Conservation (phyloP, 2,329 filamentous ascomycete species). For the Neofusicoccum umdonicola region DNA sequence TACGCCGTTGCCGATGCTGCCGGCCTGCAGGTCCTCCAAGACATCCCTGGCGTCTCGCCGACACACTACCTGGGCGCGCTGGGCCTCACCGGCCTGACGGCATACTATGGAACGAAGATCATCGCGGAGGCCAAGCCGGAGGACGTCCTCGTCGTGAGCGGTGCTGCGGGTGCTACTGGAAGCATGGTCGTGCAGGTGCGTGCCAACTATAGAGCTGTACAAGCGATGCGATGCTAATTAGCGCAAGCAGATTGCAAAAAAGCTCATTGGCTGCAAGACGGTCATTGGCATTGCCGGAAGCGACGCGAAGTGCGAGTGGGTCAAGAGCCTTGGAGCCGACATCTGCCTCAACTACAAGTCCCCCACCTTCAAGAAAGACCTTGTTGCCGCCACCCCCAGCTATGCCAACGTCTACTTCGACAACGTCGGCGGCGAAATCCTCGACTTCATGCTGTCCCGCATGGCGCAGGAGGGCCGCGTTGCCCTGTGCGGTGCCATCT, state of each 20-base stretch:
- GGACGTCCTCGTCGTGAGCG: slow-evolving; percentile 74
- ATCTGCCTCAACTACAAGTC: slow-evolving; percentile 56
- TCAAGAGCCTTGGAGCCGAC: slow-evolving; percentile 53
- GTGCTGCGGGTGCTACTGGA: slow-evolving; percentile 75
- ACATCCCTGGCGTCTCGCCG: slow-evolving; percentile 1
- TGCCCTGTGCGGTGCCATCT: slow-evolving; percentile 45
- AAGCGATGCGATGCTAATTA: background rate
- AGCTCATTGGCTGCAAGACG: slow-evolving; percentile 46
- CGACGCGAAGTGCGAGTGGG: slow-evolving; percentile 53
- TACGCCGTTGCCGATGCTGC: slow-evolving; percentile 53
- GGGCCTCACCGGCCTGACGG: slow-evolving; percentile 70
- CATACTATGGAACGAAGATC: slow-evolving; percentile 71
- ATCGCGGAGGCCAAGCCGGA: slow-evolving; percentile 66
- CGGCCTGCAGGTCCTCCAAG: background rate
- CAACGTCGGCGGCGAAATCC: slow-evolving; percentile 50
- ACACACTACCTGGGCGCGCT: slow-evolving; percentile 33
- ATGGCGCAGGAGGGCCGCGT: slow-evolving; percentile 43
- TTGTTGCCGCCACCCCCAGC: slow-evolving; percentile 47
- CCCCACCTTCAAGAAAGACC: slow-evolving; percentile 45
- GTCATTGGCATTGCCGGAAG: slow-evolving; percentile 55
- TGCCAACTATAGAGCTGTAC: background rate
- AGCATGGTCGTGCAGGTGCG: slow-evolving; percentile 71
- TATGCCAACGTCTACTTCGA: slow-evolving; percentile 54
- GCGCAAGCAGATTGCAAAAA: slow-evolving; percentile 52
- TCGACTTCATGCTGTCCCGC: slow-evolving; percentile 46